These are phyloP conservation scores for Helenozyma rhizophorensis DNA, from an alignment of 805 yeast species.

Conservation along the genomic window DNA sequence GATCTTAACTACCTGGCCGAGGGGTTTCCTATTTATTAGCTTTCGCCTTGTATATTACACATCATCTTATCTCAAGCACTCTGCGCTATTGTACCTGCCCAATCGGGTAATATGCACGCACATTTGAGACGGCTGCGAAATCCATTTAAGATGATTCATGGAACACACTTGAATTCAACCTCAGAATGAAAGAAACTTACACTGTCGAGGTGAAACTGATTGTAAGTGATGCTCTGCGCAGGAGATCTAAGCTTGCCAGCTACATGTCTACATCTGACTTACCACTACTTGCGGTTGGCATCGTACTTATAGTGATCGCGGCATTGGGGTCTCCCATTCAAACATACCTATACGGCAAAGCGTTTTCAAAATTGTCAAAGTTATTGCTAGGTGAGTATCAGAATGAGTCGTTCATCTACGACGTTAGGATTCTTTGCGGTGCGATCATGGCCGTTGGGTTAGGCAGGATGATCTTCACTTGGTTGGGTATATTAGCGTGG, in stretches of 20 bases:
- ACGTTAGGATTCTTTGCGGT: slow-evolving; percentile 25
- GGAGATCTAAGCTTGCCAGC: too few species aligned
- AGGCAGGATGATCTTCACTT: slow-evolving; percentile 30
- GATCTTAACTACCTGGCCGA: slow-evolving; percentile 12
- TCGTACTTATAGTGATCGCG: slow-evolving; percentile 41
- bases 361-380: slow-evolving; percentile 41
- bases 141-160: too few species aligned
- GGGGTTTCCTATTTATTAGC: slow-evolving; percentile 3
- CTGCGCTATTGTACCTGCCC: too few species aligned
- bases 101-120: too few species aligned
- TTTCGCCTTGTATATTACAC: background rate
- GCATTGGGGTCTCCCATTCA: slow-evolving; percentile 58
- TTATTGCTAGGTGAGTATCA: slow-evolving; percentile 28
- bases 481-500: slow-evolving; percentile 61
- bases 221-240: background rate
- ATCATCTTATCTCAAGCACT: too few species aligned
- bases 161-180: too few species aligned
- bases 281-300: too few species aligned
- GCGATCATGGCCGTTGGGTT: slow-evolving; percentile 31
- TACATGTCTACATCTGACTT: too few species aligned
- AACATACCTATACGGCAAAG: slow-evolving; percentile 61
- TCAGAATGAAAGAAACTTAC: too few species aligned
- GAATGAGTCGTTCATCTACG: slow-evolving; percentile 16
- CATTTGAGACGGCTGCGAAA: too few species aligned
- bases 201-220: too few species aligned